Evolutionary conservation across 495 filamentous ascomycete species (phyloP), one percentile per base, ranked within the genome.

Genomic region (Trichocladium antarcticum): DNA sequence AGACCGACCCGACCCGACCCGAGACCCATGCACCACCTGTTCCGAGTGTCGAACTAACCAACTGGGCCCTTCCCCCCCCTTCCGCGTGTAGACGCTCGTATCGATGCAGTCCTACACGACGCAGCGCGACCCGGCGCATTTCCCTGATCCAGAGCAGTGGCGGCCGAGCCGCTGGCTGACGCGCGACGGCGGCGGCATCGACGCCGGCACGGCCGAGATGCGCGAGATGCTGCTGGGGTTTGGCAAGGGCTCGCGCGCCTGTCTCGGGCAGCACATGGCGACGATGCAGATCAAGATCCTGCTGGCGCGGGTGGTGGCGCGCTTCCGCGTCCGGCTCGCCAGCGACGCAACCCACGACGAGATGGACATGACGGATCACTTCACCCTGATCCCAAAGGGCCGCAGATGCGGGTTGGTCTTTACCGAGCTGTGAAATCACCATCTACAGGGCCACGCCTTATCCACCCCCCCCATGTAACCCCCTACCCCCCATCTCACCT

Each of bases 341-440:
- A 41, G 45, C 9, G 27, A 38, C 5, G 27, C 24, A 14, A 54
- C 51, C 11, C 45, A 54, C 22, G 20, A 45, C 1, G 51, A 54
- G 14, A 54, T 54, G 51, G 40, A 34, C 5, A 54, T 54, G 51
- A 49, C 45, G 39, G 51, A 49, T 34, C 51, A 54, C 40, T 54
- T 49, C 22, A 36, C 24, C 1, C 31, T 54, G 3, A 39, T 49
- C 2, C 51, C 51, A 3, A 49, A 49, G 40, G 51, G 51, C 17
- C 5, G 17, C 7, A 38, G 43, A 20, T 52, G 50, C 24, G 42
- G 42, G 8, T 35, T 52, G 37, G 37, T 52, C 0, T 29, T 52
- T 34, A 10, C 4, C 4, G 12, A 12, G 34, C 12, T 36, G 34
- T 36, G 24, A 27, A 27, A n/a, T n/a, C n/a, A n/a, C n/a, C n/a